Percentiles rank a stretch among this genome's conserved stretches.
These are phyloP conservation scores for Brassica incana DNA, from an alignment of 345 rosid genomes.

Conservation along the genomic window DNA sequence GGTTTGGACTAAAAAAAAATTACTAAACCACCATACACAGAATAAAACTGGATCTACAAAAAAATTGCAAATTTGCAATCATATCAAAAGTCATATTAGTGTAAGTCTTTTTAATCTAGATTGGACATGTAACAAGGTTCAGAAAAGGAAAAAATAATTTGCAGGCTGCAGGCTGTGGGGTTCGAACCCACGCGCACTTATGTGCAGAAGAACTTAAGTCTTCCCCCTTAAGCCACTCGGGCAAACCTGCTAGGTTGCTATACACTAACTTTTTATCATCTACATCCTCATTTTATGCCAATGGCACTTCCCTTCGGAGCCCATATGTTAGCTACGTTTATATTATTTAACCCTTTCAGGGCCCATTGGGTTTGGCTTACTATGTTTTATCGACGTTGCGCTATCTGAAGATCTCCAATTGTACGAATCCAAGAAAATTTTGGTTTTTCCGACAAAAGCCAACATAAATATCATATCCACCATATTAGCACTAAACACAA, in stretches of 20 bases:
- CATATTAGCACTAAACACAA: constrained; percentile 18
- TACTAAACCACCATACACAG: neutral
- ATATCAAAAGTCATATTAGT: too few species aligned
- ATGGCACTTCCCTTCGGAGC: neutral
- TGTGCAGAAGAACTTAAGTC: constrained; percentile 96
- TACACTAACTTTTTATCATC: neutral
- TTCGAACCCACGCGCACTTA: constrained; percentile 97
- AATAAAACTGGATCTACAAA: too few species aligned
- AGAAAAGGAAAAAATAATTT: too few species aligned
- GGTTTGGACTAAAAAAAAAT: neutral
- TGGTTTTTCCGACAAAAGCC: neutral
- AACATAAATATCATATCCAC: neutral
- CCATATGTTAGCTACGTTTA: neutral
- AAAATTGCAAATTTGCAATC: too few species aligned
- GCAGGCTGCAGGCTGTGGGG: constrained; percentile 70
- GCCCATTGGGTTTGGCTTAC: neutral
- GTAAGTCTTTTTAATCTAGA: too few species aligned
- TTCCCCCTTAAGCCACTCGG: constrained; percentile 66
- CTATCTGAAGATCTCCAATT: neutral
- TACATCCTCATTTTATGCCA: neutral
- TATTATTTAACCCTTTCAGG: neutral
- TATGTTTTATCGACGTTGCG: neutral
- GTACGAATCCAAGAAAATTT: neutral
- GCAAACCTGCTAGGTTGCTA: constrained; percentile 35
- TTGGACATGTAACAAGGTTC: too few species aligned